Evolutionary conservation across 768 basidiomycete genomes (phyloP), one percentile per base, ranked within the genome.

Genomic region (Clitopilus passeckerianus): DNA sequence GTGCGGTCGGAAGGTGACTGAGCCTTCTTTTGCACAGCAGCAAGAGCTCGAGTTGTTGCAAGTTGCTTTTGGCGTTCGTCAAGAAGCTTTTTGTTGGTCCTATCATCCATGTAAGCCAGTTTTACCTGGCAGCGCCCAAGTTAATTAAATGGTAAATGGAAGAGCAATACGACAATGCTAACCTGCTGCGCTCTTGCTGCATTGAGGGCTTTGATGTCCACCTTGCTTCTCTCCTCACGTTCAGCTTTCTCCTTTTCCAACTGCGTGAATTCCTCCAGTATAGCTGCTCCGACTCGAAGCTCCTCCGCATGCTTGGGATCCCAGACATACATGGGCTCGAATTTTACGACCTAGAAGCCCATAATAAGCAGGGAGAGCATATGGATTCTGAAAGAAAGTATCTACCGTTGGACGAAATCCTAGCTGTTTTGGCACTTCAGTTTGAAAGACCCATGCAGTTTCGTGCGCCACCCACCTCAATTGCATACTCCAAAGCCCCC

Each of bases 401-500:
- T 30, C 57, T 62, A 91, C 90, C 70, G 90, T 80, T 33, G 88
- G 83, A 30, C 79, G 73, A 68, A 93, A 94, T 16, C 91, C 90
- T 62, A 91, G 80, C 89, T 92, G 64, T 16, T 20, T 56, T 41
- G 60, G 27, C 12, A n/a, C n/a, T 15, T 41, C 12, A 41, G 37
- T 30, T 30, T 7, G 27, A 30, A 30, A 30, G 27, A 30, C 53
- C 44, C 50, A 61, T 59, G 50, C 57, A 10, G 50, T 57, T 14
- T 56, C 24, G 57, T n/a, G 56, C 9, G 27, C 16, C 43, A 78
- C 88, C 71, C 30, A 90, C 91, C 66, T 83, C 89, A 43, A 90
- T 77, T 0, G 89, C 90, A 74, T 89, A 93, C 69, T 94, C 91
- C 37, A 94, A 73, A 0, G 89, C 79, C 2, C 91, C 89, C 75